phyloP scores from a whole-genome alignment of 768 basidiomycete species.

The Piloderma croceum region DNA sequence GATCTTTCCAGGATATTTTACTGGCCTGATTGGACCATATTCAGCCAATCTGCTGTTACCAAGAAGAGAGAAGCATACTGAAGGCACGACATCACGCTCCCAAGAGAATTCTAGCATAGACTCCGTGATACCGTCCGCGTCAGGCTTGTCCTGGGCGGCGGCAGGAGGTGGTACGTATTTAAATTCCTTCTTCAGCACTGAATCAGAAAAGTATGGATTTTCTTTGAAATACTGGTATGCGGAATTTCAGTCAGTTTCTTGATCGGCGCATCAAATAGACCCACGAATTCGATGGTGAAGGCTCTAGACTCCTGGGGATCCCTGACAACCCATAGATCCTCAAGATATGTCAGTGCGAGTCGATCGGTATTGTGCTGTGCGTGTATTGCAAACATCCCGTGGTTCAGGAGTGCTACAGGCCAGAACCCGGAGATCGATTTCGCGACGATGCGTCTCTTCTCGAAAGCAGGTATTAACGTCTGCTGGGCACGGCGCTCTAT shows the following conservation, averaged over 20 bases:
- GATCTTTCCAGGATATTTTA: conserved; percentile 79
- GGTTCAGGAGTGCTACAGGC: conserved; percentile 80
- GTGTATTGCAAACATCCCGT: conserved; percentile 55
- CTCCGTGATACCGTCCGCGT: conserved; percentile 69
- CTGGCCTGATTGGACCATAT: conserved; percentile 37
- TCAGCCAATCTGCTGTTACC: not conserved
- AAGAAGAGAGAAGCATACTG: conserved; percentile 39
- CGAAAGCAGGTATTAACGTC: conserved; percentile 55
- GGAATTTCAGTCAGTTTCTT: too few relatives aligned
- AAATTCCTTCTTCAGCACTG: conserved; percentile 77
- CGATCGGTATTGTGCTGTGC: conserved; percentile 72
- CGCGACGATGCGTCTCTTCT: conserved; percentile 61
- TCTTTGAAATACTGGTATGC: conserved; percentile 68
- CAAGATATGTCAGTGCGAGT: conserved; percentile 75
- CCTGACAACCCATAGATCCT: conserved; percentile 79
- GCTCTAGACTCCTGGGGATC: conserved; percentile 71
- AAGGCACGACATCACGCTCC: conserved; percentile 64
- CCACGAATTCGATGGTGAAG: conserved; percentile 84
- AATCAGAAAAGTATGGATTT: conserved; percentile 77
- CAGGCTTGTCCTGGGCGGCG: conserved; percentile 51
- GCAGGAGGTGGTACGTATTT: conserved; percentile 56
- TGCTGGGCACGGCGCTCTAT: conserved; percentile 62
- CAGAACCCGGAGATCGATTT: conserved; percentile 76
- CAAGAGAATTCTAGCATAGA: conserved; percentile 79
- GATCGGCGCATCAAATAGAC: conserved; percentile 6